Base-by-base conservation (phyloP, 176 grass and related monocot species). In the Triticum timopheevii region DNA sequence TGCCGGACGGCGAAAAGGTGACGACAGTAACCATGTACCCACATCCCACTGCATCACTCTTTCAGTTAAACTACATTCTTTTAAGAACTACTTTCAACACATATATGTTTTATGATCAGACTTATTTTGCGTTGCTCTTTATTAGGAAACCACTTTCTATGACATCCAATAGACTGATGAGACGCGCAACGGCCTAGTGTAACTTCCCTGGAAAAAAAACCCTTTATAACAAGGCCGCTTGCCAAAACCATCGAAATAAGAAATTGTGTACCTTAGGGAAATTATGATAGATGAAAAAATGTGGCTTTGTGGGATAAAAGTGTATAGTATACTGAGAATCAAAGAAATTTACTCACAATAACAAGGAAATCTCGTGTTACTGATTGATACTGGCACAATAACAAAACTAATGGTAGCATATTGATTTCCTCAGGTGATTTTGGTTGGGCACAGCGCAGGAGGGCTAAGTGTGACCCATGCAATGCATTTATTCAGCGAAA, bases 401-500 rank as follows among this genome's bases (percentile, higher is more conserved):
- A 19, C 49, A 44, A 65, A 65, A 34, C 47, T 59, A 4, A 70
- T 6, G 1, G 24, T 10, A 34, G 7, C 31, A 38, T 62, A 27
- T 52, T 52, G 47, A 50, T 67, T 16, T 27, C 39, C 23, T 30
- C 70, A 88, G 90, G 69, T 88, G 10, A 44, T 90, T 56, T 34
- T 93, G 74, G 69, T 88, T 27, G 92, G 85, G 11, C 86, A 93
- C 24, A 90, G 92, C 23, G 82, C 88, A 13, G 85, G 86, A 70
- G 85, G 82, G 25, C 72, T 90, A 73, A 86, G 88, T 13, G 38
- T 86, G 13, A 70, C 72, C 56, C 83, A 88, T 22, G 83, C 82
- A 1, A 75, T 93, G 88, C 91, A 83, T 80, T 10, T 72, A 36
- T 88, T 85, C 22, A 31, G 31, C 3, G 36, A 85, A 34, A 93